A percentile compares a stretch with the other conserved stretches of the same genome.
phyloP scores from a whole-genome alignment of 768 basidiomycete genomes.

The Amanita jacksonii region DNA sequence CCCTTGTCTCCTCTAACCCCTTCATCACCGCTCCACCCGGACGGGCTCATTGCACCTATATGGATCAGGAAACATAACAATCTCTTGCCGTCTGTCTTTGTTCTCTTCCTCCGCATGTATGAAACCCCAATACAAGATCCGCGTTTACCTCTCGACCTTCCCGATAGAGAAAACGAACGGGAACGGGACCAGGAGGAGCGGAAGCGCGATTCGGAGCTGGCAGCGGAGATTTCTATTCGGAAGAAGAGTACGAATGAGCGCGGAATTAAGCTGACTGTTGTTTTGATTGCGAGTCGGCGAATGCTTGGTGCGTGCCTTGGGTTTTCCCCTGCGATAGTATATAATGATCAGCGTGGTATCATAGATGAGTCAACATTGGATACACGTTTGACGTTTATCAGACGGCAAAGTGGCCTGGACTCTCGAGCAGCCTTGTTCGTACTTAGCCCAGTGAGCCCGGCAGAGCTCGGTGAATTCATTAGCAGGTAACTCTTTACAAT shows the following conservation, averaged over 20 bases:
- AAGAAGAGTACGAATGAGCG: slow-evolving; percentile 78
- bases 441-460: slow-evolving; percentile 80
- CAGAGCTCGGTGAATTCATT: slow-evolving; percentile 85
- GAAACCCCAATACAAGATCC: slow-evolving; percentile 45
- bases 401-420: slow-evolving; percentile 82
- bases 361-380: slow-evolving; percentile 83
- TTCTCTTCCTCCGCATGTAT: slow-evolving; percentile 79
- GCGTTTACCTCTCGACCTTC: slow-evolving; percentile 44
- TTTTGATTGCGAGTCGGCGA: slow-evolving; percentile 79
- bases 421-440: slow-evolving; percentile 91
- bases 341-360: too few relatives aligned
- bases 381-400: slow-evolving; percentile 72
- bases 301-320: slow-evolving; percentile 60
- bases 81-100: slow-evolving; percentile 87
- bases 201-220: slow-evolving; percentile 62
- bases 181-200: slow-evolving; percentile 63
- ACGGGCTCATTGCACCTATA: slow-evolving; percentile 94
- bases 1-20: slow-evolving; percentile 90
- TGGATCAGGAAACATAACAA: slow-evolving; percentile 97
- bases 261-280: slow-evolving; percentile 90
- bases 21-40: slow-evolving; percentile 84
- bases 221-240: slow-evolving; percentile 68
- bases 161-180: slow-evolving; percentile 43
- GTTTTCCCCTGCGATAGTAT: too few relatives aligned
- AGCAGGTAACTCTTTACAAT: slow-evolving; percentile 43